These are phyloP conservation scores for Beauveria asiatica DNA, from an alignment of 2,329 filamentous ascomycete species.

Conservation along the genomic window DNA sequence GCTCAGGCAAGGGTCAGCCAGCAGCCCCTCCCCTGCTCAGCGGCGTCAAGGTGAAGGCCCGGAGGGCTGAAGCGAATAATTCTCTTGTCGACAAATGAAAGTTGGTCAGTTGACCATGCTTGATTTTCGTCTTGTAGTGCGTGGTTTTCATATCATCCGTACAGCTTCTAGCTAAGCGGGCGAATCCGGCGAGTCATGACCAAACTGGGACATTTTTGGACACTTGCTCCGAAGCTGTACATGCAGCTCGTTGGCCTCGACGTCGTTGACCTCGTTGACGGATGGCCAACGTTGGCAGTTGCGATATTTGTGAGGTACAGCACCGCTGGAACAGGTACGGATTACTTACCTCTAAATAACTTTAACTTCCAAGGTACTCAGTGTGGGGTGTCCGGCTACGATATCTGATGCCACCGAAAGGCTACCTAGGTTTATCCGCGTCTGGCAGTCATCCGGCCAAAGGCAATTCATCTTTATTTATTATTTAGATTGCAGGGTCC, in stretches of 20 bases:
- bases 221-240: background rate
- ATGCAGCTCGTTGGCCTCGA: background rate
- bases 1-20: background rate
- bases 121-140: background rate
- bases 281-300: background rate
- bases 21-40: background rate
- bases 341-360: no score
- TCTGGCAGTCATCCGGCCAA: background rate
- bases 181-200: background rate
- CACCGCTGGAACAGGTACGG: no score
- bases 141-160: background rate
- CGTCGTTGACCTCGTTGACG: background rate
- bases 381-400: background rate
- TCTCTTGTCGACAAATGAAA: background rate
- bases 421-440: background rate
- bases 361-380: no score
- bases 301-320: background rate
- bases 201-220: background rate
- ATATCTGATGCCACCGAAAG: background rate
- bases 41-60: background rate
- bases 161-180: background rate
- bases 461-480: background rate
- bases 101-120: background rate
- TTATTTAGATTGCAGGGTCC: background rate
- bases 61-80: constrained; percentile 1